phyloP scores from a whole-genome alignment of 2,329 filamentous ascomycete genomes.

The Fusarium sp. region DNA sequence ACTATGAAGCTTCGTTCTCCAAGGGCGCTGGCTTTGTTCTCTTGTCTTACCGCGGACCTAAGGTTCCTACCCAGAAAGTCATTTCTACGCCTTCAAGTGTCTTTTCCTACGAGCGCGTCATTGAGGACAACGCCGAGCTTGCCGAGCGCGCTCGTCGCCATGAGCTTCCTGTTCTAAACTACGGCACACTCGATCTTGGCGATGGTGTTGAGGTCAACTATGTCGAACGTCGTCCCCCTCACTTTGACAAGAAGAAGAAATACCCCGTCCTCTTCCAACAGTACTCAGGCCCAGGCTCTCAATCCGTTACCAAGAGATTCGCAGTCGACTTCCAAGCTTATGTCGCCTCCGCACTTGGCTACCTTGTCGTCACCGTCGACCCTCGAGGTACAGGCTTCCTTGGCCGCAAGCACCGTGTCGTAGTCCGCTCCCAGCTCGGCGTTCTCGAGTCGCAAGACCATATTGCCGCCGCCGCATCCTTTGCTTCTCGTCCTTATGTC shows the following conservation, averaged over 20 bases:
- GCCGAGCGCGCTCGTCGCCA: slow-evolving; percentile 79
- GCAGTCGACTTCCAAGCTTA: slow-evolving; percentile 91
- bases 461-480: slow-evolving; percentile 89
- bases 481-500: slow-evolving; percentile 85
- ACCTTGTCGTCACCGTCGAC: slow-evolving; percentile 95
- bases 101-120: slow-evolving; percentile 74
- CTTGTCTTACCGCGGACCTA: slow-evolving; percentile 87
- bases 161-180: slow-evolving; percentile 86
- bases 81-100: slow-evolving; percentile 83
- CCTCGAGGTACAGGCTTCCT: slow-evolving; percentile 93
- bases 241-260: slow-evolving; percentile 86
- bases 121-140: slow-evolving; percentile 85
- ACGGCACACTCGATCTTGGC: slow-evolving; percentile 84
- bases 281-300: slow-evolving; percentile 95
- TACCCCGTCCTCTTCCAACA: slow-evolving; percentile 97
- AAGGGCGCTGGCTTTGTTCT: slow-evolving; percentile 84
- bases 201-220: slow-evolving; percentile 80
- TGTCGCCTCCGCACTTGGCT: slow-evolving; percentile 86
- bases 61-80: slow-evolving; percentile 91
- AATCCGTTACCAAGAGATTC: slow-evolving; percentile 86
- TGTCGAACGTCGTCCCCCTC: slow-evolving; percentile 88
- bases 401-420: slow-evolving; percentile 85
- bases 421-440: slow-evolving; percentile 87
- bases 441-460: slow-evolving; percentile 90
- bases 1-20: slow-evolving; percentile 89